Evolutionary conservation across 140 eudicot species (phyloP).

Genomic region (Ambrosia hybrid): DNA sequence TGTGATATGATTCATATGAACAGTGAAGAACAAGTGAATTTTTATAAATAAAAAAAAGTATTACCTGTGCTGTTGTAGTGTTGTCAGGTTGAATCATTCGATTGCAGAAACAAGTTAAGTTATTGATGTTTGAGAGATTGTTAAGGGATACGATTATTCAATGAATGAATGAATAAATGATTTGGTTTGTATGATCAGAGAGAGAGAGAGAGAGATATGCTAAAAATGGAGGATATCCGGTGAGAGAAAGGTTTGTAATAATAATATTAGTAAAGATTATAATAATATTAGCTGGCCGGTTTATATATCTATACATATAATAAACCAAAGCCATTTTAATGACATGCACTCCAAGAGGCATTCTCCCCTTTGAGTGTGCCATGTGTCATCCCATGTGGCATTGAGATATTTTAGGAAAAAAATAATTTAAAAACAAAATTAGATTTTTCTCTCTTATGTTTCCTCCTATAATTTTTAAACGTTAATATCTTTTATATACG

Average conservation of each 20-base stretch:
- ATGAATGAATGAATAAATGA: conserved; percentile 10
- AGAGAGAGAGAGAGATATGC: conserved; percentile 3
- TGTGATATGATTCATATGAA: not conserved
- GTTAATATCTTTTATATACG: too few relatives aligned
- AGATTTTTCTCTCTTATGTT: too few relatives aligned
- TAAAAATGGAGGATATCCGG: not conserved
- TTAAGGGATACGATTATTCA: conserved; percentile 12
- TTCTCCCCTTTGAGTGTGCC: too few relatives aligned
- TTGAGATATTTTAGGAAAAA: too few relatives aligned
- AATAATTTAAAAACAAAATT: too few relatives aligned
- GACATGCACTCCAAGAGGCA: too few relatives aligned
- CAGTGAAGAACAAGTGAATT: conserved; percentile 11
- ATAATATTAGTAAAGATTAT: conserved; percentile 6
- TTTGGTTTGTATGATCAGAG: not conserved
- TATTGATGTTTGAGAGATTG: conserved; percentile 8
- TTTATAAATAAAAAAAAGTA: too few relatives aligned
- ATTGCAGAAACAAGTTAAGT: conserved; percentile 14
- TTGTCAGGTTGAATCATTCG: conserved; percentile 28
- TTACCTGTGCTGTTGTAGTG: conserved; percentile 15
- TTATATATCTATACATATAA: conserved; percentile 25
- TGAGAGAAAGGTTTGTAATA: conserved; percentile 7
- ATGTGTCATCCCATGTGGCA: too few relatives aligned
- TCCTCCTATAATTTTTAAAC: too few relatives aligned
- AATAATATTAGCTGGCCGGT: conserved; percentile 28
- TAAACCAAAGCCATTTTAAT: too few relatives aligned